Conservation (phyloP, 1,284 basidiomycete species). For the Trichosporon sp. region DNA sequence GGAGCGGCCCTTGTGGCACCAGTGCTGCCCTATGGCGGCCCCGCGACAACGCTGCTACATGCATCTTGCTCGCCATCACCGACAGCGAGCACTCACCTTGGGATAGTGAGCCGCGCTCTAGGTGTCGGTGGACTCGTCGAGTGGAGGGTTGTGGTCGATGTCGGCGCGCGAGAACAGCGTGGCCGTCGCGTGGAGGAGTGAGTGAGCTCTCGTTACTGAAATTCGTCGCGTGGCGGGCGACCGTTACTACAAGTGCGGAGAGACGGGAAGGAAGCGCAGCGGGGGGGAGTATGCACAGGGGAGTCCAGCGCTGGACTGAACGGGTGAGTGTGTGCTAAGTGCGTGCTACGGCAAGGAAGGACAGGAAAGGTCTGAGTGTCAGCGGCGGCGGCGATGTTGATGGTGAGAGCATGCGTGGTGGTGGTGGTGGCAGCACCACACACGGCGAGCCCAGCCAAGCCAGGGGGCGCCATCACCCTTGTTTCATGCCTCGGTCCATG, state of each 20-base stretch:
- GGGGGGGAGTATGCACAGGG: background rate
- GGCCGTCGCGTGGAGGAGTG: slow-evolving; percentile 20
- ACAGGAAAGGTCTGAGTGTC: background rate
- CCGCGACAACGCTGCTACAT: slow-evolving; percentile 3
- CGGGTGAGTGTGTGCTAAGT: background rate
- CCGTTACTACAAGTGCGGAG: background rate
- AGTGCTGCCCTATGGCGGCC: background rate
- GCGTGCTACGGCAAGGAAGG: background rate
- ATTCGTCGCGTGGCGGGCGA: background rate
- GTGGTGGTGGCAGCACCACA: background rate
- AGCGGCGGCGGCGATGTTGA: background rate
- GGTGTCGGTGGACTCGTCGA: background rate
- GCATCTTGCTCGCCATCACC: background rate
- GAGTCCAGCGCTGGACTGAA: background rate
- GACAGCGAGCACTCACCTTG: slow-evolving; percentile 8
- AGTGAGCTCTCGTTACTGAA: background rate
- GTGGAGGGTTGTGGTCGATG: background rate
- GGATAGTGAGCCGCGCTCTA: slow-evolving; percentile 4
- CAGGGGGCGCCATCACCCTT: background rate
- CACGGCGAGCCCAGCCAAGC: background rate
- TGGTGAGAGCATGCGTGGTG: background rate
- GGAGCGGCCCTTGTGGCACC: background rate
- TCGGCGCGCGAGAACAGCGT: slow-evolving; percentile 16
- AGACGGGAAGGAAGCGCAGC: background rate
- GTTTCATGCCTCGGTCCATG: background rate